Evolutionary conservation across 768 basidiomycete genomes (phyloP).

Genomic region (Lactarius trivialis): DNA sequence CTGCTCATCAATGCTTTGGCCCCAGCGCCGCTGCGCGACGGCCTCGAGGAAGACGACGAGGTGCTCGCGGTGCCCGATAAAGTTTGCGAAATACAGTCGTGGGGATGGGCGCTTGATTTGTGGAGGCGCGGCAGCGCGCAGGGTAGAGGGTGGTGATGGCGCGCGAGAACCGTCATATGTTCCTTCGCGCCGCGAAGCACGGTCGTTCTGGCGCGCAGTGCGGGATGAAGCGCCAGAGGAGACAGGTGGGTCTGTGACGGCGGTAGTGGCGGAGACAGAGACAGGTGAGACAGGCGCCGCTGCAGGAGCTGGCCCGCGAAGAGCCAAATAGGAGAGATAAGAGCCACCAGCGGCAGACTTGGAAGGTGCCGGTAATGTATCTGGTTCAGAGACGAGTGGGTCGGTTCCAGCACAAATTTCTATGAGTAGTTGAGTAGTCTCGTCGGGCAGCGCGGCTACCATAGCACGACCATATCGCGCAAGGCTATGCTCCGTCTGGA

Average conservation of each 20-base stretch:
- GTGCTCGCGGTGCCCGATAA: conserved; percentile 78
- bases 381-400: conserved; percentile 39
- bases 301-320: conserved; percentile 50
- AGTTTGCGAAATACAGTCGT: conserved; percentile 85
- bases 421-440: conserved; percentile 86
- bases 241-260: conserved; percentile 14
- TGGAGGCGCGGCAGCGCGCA: conserved; percentile 18
- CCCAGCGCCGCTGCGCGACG: conserved; percentile 75
- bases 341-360: conserved; percentile 41
- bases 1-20: conserved; percentile 57
- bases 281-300: conserved; percentile 37
- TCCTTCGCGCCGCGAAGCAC: conserved; percentile 34
- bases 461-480: conserved; percentile 85
- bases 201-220: conserved; percentile 13
- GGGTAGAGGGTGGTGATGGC: conserved; percentile 28
- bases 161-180: conserved; percentile 31
- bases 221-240: conserved; percentile 18
- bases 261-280: conserved; percentile 27
- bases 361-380: conserved; percentile 27
- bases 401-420: conserved; percentile 78
- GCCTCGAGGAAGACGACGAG: conserved; percentile 87
- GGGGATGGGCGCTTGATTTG: conserved; percentile 64
- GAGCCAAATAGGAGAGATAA: conserved; percentile 74
- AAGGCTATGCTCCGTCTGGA: conserved; percentile 80
- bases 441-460: conserved; percentile 73